A percentile compares a stretch with the other conserved stretches of the same genome.
phyloP scores from a whole-genome alignment of 2,329 filamentous ascomycete species.

The Cylindrodendrum hubeiense region DNA sequence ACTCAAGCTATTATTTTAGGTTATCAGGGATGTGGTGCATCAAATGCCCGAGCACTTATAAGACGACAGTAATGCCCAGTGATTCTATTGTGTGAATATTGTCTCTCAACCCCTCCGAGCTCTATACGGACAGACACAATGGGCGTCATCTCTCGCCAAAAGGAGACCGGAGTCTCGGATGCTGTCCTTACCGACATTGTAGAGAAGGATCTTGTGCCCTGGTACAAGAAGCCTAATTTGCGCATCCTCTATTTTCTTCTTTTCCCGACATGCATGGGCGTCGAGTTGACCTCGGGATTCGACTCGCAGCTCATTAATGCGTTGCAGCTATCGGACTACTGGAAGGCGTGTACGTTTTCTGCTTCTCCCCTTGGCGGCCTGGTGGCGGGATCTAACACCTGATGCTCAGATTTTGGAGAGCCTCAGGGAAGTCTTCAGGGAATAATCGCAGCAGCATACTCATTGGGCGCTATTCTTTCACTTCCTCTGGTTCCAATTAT shows the following conservation, averaged over 20 bases:
- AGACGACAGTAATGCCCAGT: not conserved
- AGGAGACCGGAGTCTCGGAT: slow-evolving; percentile 19
- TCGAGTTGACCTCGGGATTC: slow-evolving; percentile 69
- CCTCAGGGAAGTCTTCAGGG: slow-evolving; percentile 54
- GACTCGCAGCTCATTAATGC: slow-evolving; percentile 48
- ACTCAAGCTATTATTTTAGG: not conserved
- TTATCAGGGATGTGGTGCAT: not conserved
- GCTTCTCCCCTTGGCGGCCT: not conserved
- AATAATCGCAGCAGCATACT: slow-evolving; percentile 70
- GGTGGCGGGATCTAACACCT: not conserved
- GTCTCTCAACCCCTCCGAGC: not conserved
- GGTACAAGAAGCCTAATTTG: slow-evolving; percentile 68
- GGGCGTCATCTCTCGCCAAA: slow-evolving; percentile 16
- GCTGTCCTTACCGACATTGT: slow-evolving; percentile 48
- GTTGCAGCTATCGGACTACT: slow-evolving; percentile 15
- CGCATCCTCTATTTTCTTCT: slow-evolving; percentile 63
- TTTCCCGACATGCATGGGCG: slow-evolving; percentile 66
- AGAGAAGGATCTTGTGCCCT: slow-evolving; percentile 51
- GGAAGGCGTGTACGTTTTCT: not conserved
- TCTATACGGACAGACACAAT: not conserved
- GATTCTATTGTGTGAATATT: not conserved
- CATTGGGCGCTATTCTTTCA: slow-evolving; percentile 68
- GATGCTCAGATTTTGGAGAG: not conserved
- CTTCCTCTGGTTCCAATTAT: slow-evolving; percentile 69
- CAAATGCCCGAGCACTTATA: not conserved